Base-by-base conservation (phyloP, 2,329 filamentous ascomycete species). In the Hypoxylon rubiginosum region DNA sequence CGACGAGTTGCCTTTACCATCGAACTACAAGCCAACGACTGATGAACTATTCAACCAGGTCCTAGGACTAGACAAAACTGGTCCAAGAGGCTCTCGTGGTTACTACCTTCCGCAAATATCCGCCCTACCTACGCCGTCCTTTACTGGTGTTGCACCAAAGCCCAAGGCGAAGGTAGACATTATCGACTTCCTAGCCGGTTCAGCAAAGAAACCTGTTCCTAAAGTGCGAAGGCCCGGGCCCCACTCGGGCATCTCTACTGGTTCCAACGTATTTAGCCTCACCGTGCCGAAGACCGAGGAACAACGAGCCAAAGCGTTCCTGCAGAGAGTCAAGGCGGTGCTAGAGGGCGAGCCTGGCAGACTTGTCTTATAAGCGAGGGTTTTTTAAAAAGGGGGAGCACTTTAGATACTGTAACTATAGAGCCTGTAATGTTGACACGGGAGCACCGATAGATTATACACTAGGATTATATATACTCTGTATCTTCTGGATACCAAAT, bases 31-130 rank as follows among this genome's bases (percentile, higher is more conserved):
- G 75, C 91, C 91, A 13, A 90, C 92, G 0, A 83, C 91, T 36
- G 88, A 94, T 75, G 93, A 97, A 77, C 88, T 99, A 11, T 98
- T 98, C 81, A 90, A 97, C 77, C 90, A 95, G 73, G 85, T 98
- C 13, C 86, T 99, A 7, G 95, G 94, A 9, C 82, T 94, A 19
- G 81, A 86, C 76, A 82, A 79, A 68, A 73, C 79, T 28, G 77
- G 79, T 8, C 81, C 86, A 71, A 83, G 86, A 62, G 83, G 81
- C 50, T 84, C 87, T 76, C 78, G 88, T 78, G 81, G 94, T 82
- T 69, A 84, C 82, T 86, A 97, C 86, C 77, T 87, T 9, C 94
- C 94, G 1, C 89, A 93, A 75, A 88, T 97, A 72, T 82, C 83
- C 8, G 85, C 85, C 28, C 76, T 93, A 15, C 82, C 87, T 41